These are phyloP conservation scores for Lactifluus volemus DNA, from an alignment of 768 basidiomycete species.

Conservation along the genomic window DNA sequence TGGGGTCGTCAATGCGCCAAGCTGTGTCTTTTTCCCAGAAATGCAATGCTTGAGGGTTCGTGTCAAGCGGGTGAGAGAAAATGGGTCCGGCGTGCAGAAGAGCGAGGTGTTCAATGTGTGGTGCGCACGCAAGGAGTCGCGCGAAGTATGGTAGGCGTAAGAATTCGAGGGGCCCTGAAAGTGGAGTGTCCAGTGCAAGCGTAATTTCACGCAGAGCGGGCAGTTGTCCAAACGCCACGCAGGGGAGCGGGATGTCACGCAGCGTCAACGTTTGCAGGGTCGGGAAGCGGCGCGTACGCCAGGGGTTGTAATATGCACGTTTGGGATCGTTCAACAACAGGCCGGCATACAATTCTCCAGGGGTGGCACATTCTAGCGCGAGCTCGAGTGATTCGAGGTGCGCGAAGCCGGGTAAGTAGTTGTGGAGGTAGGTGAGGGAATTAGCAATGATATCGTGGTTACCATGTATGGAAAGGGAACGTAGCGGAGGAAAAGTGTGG, in stretches of 20 bases:
- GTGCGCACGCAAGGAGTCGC: constrained; percentile 12
- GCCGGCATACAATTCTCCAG: background rate
- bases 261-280: constrained; percentile 5
- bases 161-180: background rate
- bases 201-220: constrained; percentile 15
- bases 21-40: constrained; percentile 1
- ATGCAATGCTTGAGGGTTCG: background rate
- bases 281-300: constrained; percentile 9
- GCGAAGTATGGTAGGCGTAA: constrained; percentile 7
- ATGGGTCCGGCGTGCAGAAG: constrained; percentile 7
- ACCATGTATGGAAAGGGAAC: constrained; percentile 3
- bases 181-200: background rate
- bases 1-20: background rate
- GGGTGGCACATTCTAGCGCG: background rate
- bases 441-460: background rate
- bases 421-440: constrained; percentile 7
- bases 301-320: background rate
- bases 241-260: constrained; percentile 9
- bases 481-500: background rate
- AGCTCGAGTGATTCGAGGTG: constrained; percentile 10
- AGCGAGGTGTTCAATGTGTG: constrained; percentile 7
- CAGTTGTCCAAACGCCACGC: constrained; percentile 6
- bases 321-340: background rate
- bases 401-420: background rate
- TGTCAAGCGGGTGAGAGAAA: constrained; percentile 5